Evolutionary conservation across 2,329 filamentous ascomycete species (phyloP), one percentile per base, ranked within the genome.

Genomic region (Arthrobotrys musiformis): DNA sequence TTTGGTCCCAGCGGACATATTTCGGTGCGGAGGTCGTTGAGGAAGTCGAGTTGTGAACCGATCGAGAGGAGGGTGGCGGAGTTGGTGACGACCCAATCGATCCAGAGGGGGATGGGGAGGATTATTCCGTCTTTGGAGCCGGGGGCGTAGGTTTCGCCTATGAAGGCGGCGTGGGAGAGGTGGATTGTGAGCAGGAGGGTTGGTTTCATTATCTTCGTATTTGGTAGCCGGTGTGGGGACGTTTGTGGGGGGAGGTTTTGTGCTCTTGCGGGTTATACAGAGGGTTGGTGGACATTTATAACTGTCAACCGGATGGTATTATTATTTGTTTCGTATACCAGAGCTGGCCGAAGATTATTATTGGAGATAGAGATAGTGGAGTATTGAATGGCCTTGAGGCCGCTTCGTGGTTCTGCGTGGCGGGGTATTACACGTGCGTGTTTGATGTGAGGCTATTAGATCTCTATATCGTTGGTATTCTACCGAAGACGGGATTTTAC

Each of bases 391-490:
- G n/a, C n/a, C n/a, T n/a, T n/a, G n/a, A n/a, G n/a, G n/a, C n/a
- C n/a, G n/a, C n/a, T n/a, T n/a, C n/a, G n/a, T n/a, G n/a, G n/a
- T n/a, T n/a, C n/a, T n/a, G n/a, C n/a, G n/a, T n/a, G n/a, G n/a
- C n/a, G n/a, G n/a, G n/a, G n/a, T n/a, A n/a, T n/a, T n/a, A n/a
- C n/a, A n/a, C n/a, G n/a, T n/a, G n/a, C n/a, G n/a, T 15, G 11
- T n/a, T 42, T 13, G 11, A 22, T 35, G 17, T 42, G 63, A 67
- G 48, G 63, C 30, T 52, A 35, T 67, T 67, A 17, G 63, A 67
- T 67, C 63, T 28, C 6, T 13, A 67, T 67, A 22, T 44, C 63
- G 63, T 33, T 30, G 24, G 19, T 68, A 46, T 24, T 30, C 26
- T 26, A 13, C 63, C 63, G 37, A 26, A 58, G 42, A 35, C 15